These are phyloP conservation scores for Kalmanozyma brasiliensis DNA, from an alignment of 1,284 basidiomycete genomes.

Conservation along the genomic window DNA sequence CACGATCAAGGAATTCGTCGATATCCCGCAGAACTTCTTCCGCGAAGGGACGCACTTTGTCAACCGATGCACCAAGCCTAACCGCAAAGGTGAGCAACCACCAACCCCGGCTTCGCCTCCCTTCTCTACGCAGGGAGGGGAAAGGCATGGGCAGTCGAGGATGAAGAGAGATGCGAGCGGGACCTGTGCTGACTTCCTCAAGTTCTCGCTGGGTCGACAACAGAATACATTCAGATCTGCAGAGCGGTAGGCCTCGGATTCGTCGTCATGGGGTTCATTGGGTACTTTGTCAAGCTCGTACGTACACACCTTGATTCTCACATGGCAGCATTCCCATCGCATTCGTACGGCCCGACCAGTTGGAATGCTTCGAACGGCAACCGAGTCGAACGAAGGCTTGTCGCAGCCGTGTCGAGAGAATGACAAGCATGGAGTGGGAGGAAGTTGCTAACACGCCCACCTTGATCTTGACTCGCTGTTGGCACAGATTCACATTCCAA, in stretches of 20 bases:
- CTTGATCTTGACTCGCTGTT: not conserved
- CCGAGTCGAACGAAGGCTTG: too few species aligned
- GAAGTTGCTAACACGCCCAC: not conserved
- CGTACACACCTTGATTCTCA: constrained; percentile 7
- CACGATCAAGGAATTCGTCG: constrained; percentile 87
- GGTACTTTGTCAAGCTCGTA: constrained; percentile 68
- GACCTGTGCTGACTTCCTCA: too few species aligned
- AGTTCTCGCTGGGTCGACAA: too few species aligned
- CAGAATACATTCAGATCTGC: constrained; percentile 68
- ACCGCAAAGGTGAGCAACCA: constrained; percentile 81
- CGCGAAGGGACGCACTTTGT: constrained; percentile 95
- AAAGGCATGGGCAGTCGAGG: too few species aligned
- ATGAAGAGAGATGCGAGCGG: too few species aligned
- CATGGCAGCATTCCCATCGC: too few species aligned
- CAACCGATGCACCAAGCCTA: constrained; percentile 96
- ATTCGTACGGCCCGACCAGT: too few species aligned
- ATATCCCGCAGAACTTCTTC: constrained; percentile 90
- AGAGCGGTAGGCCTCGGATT: constrained; percentile 66
- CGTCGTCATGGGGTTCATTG: constrained; percentile 68
- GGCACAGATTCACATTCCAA: constrained; percentile 65
- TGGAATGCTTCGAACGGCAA: too few species aligned
- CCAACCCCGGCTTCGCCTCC: not conserved
- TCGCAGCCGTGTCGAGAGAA: too few species aligned
- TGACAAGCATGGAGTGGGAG: not conserved
- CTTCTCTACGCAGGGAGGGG: too few species aligned